Conservation (phyloP, 202 grass and related monocot genomes). For the Zoysia matrella region DNA sequence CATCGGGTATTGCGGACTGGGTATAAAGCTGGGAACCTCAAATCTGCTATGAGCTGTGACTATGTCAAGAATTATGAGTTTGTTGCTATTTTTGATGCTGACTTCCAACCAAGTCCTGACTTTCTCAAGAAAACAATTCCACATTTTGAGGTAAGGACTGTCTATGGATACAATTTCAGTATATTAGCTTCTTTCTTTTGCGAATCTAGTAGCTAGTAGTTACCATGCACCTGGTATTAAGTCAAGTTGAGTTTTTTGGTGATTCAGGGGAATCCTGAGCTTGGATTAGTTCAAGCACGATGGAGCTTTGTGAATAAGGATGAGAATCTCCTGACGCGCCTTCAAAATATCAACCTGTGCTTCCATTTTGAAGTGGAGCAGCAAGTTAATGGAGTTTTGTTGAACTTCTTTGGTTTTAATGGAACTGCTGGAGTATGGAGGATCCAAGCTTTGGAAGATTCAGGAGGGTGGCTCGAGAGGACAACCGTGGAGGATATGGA, state of each 20-base stretch:
- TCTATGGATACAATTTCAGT: background rate
- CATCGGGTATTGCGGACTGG: too few relatives aligned
- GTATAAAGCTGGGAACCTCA: too few relatives aligned
- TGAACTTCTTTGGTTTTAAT: conserved; percentile 86
- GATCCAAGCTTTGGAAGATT: conserved; percentile 77
- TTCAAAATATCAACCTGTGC: conserved; percentile 81
- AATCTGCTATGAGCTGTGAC: background rate
- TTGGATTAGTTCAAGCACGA: conserved; percentile 72
- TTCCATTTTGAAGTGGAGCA: conserved; percentile 93
- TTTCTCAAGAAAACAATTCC: conserved; percentile 82
- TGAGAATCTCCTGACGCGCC: conserved; percentile 74
- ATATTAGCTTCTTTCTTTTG: background rate
- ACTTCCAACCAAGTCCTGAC: conserved; percentile 75
- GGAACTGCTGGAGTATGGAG: conserved; percentile 88
- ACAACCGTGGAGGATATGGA: conserved; percentile 88
- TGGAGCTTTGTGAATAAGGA: conserved; percentile 84
- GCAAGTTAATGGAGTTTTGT: conserved; percentile 72
- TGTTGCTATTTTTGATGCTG: conserved; percentile 80
- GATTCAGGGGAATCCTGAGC: conserved; percentile 65
- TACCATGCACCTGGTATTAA: background rate
- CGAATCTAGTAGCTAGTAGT: background rate
- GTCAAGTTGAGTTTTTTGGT: conserved; percentile 1
- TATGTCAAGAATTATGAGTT: conserved; percentile 82
- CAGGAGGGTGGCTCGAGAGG: conserved; percentile 82
- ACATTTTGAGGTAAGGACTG: conserved; percentile 69